Evolutionary conservation across 306 rosid species (phyloP).

Genomic region (Dryas drummondii): DNA sequence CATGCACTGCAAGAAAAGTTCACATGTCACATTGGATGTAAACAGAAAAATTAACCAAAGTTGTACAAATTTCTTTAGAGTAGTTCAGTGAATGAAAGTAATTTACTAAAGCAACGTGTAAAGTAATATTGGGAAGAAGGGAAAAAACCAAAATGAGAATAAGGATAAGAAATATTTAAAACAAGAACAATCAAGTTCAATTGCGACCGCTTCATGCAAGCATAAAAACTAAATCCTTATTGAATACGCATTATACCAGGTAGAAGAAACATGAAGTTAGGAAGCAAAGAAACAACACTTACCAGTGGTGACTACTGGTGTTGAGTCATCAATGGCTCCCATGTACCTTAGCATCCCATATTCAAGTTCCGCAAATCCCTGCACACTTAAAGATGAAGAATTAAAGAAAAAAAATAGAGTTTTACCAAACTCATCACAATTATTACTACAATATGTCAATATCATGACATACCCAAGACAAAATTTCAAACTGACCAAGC

Average conservation of each 20-base stretch:
- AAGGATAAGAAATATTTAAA: not conserved
- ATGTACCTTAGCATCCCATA: slow-evolving; percentile 84
- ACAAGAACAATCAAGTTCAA: not conserved
- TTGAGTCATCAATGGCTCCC: slow-evolving; percentile 82
- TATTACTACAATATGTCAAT: not conserved
- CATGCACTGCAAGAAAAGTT: slow-evolving; percentile 60
- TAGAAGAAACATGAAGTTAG: not conserved
- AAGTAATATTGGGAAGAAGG: not conserved
- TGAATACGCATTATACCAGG: not conserved
- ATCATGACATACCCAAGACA: not conserved
- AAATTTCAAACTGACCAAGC: not conserved
- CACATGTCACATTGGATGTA: slow-evolving; percentile 7
- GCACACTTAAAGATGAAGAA: slow-evolving; percentile 25
- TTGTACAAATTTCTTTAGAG: not conserved
- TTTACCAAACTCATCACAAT: not conserved
- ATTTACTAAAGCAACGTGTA: not conserved
- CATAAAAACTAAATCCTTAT: not conserved
- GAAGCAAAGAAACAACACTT: slow-evolving; percentile 16
- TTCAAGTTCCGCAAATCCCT: slow-evolving; percentile 96
- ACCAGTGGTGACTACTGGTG: slow-evolving; percentile 86
- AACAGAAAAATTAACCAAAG: not conserved
- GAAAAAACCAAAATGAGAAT: not conserved
- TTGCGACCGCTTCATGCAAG: not conserved
- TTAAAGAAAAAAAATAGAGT: not conserved
- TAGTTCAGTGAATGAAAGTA: not conserved